Percentiles rank a stretch among this genome's conserved stretches.
These are phyloP conservation scores for Cocos nucifera DNA, from an alignment of 176 grass and related monocot genomes.

Conservation along the genomic window DNA sequence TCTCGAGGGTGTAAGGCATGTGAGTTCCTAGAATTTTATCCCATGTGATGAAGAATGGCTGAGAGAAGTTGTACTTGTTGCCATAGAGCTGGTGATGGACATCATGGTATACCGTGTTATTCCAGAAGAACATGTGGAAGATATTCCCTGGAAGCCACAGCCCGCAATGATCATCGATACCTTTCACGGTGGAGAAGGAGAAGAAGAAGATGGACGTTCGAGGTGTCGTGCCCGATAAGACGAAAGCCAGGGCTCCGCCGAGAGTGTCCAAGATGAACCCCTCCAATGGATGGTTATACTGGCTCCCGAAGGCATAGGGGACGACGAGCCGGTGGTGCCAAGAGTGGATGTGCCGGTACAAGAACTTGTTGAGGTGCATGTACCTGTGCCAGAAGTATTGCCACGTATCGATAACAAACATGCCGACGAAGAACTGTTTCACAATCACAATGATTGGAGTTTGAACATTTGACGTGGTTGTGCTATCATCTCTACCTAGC, in stretches of 20 bases:
- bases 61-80: constrained; percentile 6
- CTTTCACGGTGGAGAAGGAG: constrained; percentile 10
- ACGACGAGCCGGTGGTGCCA: constrained; percentile 10
- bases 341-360: constrained; percentile 4
- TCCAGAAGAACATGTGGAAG: constrained; percentile 6
- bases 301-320: constrained; percentile 5
- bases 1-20: background rate
- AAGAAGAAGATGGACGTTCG: constrained; percentile 6
- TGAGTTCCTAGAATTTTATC: constrained; percentile 6
- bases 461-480: no score
- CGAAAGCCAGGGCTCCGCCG: background rate
- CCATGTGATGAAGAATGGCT: constrained; percentile 9
- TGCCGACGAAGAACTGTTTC: background rate
- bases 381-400: constrained; percentile 8
- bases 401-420: constrained; percentile 3
- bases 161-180: constrained; percentile 4
- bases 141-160: background rate
- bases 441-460: background rate
- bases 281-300: constrained; percentile 6
- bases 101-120: constrained; percentile 1
- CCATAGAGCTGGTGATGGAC: constrained; percentile 1
- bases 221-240: background rate
- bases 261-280: constrained; percentile 1
- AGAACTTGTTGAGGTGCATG: constrained; percentile 7
- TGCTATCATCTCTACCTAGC: no score